Evolutionary conservation across 805 yeast species (phyloP), one percentile per base, ranked within the genome.

Genomic region (Candida easanensis): DNA sequence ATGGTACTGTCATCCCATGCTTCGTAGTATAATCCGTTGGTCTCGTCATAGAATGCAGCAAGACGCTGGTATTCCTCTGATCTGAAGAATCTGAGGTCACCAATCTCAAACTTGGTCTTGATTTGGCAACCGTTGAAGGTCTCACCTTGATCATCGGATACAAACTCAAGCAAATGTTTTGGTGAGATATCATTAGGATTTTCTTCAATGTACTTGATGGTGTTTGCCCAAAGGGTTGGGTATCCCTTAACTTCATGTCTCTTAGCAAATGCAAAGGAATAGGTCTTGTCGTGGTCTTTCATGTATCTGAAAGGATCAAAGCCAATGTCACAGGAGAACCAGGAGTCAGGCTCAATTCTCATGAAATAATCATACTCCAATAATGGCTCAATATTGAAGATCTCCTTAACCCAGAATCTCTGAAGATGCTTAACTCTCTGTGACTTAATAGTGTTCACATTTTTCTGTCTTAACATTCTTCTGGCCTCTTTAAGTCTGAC

Each of bases 1-100:
- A 87, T 80, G 11, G 95, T 93, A 18, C 95, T 93, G 63, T 87
- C 96, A 49, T 95, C 95, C 95, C 96, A 88, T 59, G 93, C 74
- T 65, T 84, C 88, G 65, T 88, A 88, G 69, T 84, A 88, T 60
- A 89, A 83, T 3, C 95, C 95, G 46, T 95, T 90, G 1, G 81
- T 68, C 34, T 68, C 64, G 59, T 88, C 93, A 48, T 87, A 71
- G 56, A 75, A 68, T 22, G 82, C 80, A 51, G 87, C 84, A 62
- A 80, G 86, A 36, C 73, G 76, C 25, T 69, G 63, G 63, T 88
- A 88, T 14, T 82, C 83, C 40, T 82, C 77, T 20, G 80, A 68
- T 57, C 90, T 70, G 80, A 87, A 88, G 58, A 88, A 79, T 41
- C 79, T 74, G 65, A 89, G 72, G 45, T 75, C 74, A 11, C 83